Evolutionary conservation across 768 basidiomycete genomes (phyloP), one percentile per base, ranked within the genome.

Genomic region (Serpula lacrymans): DNA sequence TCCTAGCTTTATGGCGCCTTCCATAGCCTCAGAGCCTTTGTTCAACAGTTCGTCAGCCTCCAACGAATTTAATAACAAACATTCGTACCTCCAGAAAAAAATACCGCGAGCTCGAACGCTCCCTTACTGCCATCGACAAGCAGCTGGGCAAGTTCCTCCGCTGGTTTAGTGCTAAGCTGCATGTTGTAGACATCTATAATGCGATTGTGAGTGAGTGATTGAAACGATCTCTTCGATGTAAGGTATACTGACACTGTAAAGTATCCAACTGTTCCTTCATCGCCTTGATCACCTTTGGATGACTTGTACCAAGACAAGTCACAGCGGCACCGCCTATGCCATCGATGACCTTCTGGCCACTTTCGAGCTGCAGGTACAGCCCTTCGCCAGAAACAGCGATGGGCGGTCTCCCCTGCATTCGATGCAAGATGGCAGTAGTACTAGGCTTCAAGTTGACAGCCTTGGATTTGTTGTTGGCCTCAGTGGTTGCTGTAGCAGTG

Each of bases 291-390:
- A 91, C 85, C 43, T 72, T 75, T 2, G 84, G 85, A 54, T 90
- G 80, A 16, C 72, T 76, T 43, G 80, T 78, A 2, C 90, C 91
- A 31, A 94, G 58, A 58, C 84, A 88, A 9, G 80, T 60, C 21
- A 94, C 91, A 8, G 91, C 88, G 5, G 89, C 89, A 21, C 90
- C 91, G 32, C 91, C 91, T 32, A 88, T 80, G 6, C 75, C 86
- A 63, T 94, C 90, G 50, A 92, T 71, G 22, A 91, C 55, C 41
- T 64, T 74, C 37, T 67, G 69, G 0, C 89, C 90, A 60, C 80
- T 79, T 49, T 83, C 78, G 6, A 91, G 72, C 16, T 74, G 73
- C 31, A 91, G 62, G 54, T 90, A 88, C 25, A 81, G 73, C 13
- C 88, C 88, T 49, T 84, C 63, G 3, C 69, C 84, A 10, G 71